Evolutionary conservation across 495 filamentous ascomycete genomes (phyloP), one percentile per base, ranked within the genome.

Genomic region (Trichoderma virens): DNA sequence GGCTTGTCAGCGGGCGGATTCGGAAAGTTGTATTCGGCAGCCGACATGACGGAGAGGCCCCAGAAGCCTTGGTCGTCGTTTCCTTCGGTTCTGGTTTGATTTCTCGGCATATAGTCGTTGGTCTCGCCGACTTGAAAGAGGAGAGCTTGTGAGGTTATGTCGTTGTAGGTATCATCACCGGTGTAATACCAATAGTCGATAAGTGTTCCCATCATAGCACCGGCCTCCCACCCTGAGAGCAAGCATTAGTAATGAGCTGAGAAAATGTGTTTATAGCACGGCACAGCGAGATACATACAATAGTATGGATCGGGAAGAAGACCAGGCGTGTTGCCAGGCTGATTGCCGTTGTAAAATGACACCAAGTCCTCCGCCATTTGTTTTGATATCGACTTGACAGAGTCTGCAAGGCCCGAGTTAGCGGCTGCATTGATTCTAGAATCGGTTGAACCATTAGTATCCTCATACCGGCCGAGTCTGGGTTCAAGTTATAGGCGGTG

Each of bases 201-300:
- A 62, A 90, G 71, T 1, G 82, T 72, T 64, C 84, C 84, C 71
- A 88, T 89, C 72, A 89, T 81, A 25, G 88, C 87, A 25, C 86
- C 84, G 28, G 84, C 86, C 73, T 92, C 89, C 90, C 90, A 93
- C 90, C 90, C 91, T 79, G 78, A 77, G 59, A 76, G 78, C 35
- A 85, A 84, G 31, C 74, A 69, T 59, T 78, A 78, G 62, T 60
- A 59, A 32, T 23, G n/a, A 14, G 6, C 5, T 30, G 35, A 28
- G 31, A 9, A 11, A 7, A 45, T 20, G 30, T 35, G 0, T 31
- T 6, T 11, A 28, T 61, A 43, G 20, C 43, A 34, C 13, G 20
- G 14, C 43, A 7, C 38, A 16, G 31, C 20, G 18, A 13, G 27
- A 32, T 4, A 66, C 75, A 63, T 51, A 79, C 77, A 79, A 64